These are phyloP conservation scores for Saccharomyces jurei DNA, from an alignment of 805 yeast species.

Conservation along the genomic window DNA sequence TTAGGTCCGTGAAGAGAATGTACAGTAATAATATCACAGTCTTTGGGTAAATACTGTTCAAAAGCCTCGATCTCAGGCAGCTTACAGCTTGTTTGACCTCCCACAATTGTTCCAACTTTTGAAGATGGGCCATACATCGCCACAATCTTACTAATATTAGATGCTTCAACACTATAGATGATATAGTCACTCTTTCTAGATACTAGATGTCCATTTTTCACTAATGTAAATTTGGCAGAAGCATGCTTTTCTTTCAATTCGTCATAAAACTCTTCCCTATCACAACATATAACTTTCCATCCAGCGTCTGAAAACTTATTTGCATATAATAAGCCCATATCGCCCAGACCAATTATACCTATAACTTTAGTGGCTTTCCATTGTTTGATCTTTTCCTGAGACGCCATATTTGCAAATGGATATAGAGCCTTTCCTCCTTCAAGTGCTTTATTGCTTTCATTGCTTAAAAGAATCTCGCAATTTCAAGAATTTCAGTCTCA, in stretches of 20 bases:
- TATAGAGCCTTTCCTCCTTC: not conserved
- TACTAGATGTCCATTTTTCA: conserved; percentile 76
- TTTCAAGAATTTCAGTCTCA: not conserved
- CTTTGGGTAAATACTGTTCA: conserved; percentile 64
- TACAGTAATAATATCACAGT: conserved; percentile 74
- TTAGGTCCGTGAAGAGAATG: conserved; percentile 95
- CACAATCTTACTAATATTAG: conserved; percentile 66
- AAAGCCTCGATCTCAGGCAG: conserved; percentile 83
- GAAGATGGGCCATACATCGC: conserved; percentile 76
- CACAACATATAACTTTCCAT: conserved; percentile 86
- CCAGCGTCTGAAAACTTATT: conserved; percentile 69
- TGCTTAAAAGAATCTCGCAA: not conserved
- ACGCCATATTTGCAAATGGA: not conserved
- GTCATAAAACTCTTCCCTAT: conserved; percentile 57
- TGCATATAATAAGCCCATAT: conserved; percentile 92
- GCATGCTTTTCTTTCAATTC: conserved; percentile 35
- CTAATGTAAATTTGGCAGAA: conserved; percentile 43
- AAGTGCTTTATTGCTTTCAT: not conserved
- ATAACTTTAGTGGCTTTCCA: conserved; percentile 47
- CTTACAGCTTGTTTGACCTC: conserved; percentile 98
- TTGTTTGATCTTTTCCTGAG: conserved; percentile 13
- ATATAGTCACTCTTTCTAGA: conserved; percentile 75
- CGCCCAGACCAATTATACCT: conserved; percentile 94
- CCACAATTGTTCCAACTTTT: conserved; percentile 81
- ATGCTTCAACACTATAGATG: conserved; percentile 91